A percentile compares a stretch with the other conserved stretches of the same genome.
phyloP scores from a whole-genome alignment of 371 early-diverging fungal species.

The Rhizopus sp. region DNA sequence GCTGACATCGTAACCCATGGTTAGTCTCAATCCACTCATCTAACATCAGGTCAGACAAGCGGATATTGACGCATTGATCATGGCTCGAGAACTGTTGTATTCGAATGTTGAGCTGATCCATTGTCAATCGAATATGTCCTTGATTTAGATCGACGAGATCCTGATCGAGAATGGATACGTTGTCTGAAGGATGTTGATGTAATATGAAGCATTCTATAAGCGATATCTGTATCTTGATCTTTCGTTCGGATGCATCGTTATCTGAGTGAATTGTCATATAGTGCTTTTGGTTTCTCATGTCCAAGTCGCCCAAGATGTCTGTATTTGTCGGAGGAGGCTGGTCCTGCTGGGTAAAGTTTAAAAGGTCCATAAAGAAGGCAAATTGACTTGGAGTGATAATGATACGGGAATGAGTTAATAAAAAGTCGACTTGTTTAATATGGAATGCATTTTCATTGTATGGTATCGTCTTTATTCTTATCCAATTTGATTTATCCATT shows the following conservation, averaged over 20 bases:
- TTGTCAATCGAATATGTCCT: slow-evolving; percentile 48
- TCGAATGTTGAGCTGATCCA: slow-evolving; percentile 39
- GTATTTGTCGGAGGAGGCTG: slow-evolving; percentile 1
- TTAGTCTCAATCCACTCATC: slow-evolving; percentile 33
- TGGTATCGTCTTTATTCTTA: slow-evolving; percentile 38
- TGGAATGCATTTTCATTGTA: slow-evolving; percentile 9
- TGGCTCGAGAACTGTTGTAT: slow-evolving; percentile 33
- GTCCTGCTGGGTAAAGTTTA: slow-evolving; percentile 18
- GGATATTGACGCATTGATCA: slow-evolving; percentile 23
- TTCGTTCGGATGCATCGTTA: slow-evolving; percentile 17
- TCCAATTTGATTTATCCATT: slow-evolving; percentile 39
- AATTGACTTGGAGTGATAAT: slow-evolving; percentile 36
- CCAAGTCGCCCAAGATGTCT: slow-evolving; percentile 19
- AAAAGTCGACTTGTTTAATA: slow-evolving; percentile 36
- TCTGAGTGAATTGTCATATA: background rate
- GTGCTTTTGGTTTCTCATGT: slow-evolving; percentile 7
- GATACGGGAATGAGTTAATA: slow-evolving; percentile 31
- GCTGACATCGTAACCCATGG: slow-evolving; percentile 18
- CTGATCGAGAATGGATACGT: no score
- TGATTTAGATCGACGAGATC: slow-evolving; percentile 22
- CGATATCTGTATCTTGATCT: slow-evolving; percentile 49
- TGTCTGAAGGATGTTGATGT: no score
- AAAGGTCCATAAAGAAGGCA: slow-evolving; percentile 35
- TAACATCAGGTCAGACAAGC: slow-evolving; percentile 23
- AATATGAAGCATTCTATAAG: slow-evolving; percentile 46